Base-by-base conservation (phyloP, 2,329 filamentous ascomycete species). In the Cladosporium sp. region DNA sequence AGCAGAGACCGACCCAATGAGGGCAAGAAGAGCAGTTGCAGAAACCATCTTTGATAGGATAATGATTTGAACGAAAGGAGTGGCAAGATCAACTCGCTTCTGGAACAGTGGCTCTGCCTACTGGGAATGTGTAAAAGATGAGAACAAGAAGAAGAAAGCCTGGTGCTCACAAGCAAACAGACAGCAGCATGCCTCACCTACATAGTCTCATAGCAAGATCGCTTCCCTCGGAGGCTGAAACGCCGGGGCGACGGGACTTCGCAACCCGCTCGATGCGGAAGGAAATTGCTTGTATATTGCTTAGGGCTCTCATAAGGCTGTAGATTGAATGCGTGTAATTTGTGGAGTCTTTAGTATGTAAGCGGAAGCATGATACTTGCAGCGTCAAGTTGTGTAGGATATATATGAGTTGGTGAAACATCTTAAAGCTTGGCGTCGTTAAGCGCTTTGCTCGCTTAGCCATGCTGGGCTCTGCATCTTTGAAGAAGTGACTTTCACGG, bases 1-100 rank as follows among this genome's bases (percentile, higher is more conserved):
- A n/a, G 65, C 66, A 42, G 65, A 63, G 45, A 58, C 80, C 66
- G 69, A 38, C 55, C 60, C 60, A 20, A 59, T 61, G 43, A 67
- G 58, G 42, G 64, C 64, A 37, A 69, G 58, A 37, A 67, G 22
- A 28, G 64, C 50, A 42, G 60, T 59, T 28, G 59, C 58, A 49
- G 65, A 58, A 20, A 62, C 52, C 64, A 69, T 66, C 17, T 45
- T 43, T 38, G 28, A 36, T 43, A 34, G 30, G 28, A 30, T 40
- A 9, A n/a, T 9, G 19, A 17, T 47, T 20, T 62, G 42, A 45
- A 61, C 39, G 61, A 63, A 59, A 57, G 60, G 49, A 62, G 54
- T 58, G 54, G 49, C 59, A 58, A 62, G 63, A 60, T 63, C 60
- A 62, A 65, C 63, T 62, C 58, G 60, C 40, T 36, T 42, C 36